phyloP scores from a whole-genome alignment of 139 green algal species.

The Edaphochlamys debaryana region DNA sequence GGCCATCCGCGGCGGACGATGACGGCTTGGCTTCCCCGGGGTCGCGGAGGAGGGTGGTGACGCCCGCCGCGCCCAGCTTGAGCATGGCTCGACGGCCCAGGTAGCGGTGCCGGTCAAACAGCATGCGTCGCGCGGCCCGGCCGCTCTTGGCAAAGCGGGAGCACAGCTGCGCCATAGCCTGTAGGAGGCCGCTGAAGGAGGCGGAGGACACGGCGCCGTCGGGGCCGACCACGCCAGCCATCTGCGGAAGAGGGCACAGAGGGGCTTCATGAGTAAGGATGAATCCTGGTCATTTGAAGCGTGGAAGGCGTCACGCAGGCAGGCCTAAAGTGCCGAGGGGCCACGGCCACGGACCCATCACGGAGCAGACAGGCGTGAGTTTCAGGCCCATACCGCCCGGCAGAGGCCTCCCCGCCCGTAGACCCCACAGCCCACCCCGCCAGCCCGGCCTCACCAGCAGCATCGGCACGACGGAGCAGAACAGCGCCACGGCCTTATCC shows the following conservation, averaged over 20 bases:
- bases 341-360: too few species aligned
- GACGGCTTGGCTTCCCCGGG: neutral
- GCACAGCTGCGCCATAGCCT: neutral
- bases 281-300: too few species aligned
- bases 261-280: too few species aligned
- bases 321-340: too few species aligned
- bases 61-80: neutral
- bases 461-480: slow-evolving; percentile 33
- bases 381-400: too few species aligned
- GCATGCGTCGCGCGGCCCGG: neutral
- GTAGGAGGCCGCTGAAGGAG: slow-evolving; percentile 11
- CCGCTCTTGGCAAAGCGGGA: neutral
- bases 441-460: too few species aligned
- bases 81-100: neutral
- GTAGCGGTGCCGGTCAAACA: slow-evolving; percentile 24
- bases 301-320: too few species aligned
- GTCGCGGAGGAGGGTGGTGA: neutral
- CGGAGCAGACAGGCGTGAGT: too few species aligned
- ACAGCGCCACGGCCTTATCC: slow-evolving; percentile 21
- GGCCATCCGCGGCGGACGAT: too few species aligned
- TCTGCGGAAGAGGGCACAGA: too few species aligned
- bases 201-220: neutral
- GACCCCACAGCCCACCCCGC: too few species aligned
- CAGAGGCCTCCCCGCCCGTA: too few species aligned
- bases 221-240: slow-evolving; percentile 10